Percentiles rank a stretch among this genome's conserved stretches.
Evolutionary conservation across 2,329 filamentous ascomycete genomes (phyloP).

Genomic region (Xylariaceae sp.): DNA sequence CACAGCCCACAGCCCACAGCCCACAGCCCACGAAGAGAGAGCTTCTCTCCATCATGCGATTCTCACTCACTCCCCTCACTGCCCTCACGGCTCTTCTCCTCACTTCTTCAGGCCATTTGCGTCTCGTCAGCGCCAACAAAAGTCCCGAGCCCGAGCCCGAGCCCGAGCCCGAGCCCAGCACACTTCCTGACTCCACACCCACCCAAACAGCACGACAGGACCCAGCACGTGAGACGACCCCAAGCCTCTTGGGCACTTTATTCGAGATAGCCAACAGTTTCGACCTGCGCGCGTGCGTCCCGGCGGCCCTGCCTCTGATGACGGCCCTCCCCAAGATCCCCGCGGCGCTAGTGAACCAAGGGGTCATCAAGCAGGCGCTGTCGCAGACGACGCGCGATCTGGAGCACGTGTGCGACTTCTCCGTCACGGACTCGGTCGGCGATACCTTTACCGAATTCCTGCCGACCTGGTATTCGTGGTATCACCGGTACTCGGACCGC

Average conservation of each 20-base stretch:
- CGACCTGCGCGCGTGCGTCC: constrained; percentile 20
- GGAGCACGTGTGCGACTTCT: constrained; percentile 24
- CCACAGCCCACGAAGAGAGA: background rate
- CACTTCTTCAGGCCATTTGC: background rate
- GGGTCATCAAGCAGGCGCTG: constrained; percentile 23
- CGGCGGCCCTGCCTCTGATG: constrained; percentile 21
- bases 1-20: background rate
- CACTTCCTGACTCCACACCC: constrained; percentile 5
- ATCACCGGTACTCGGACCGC: constrained; percentile 16
- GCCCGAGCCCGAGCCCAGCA: constrained; percentile 15
- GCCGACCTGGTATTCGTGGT: constrained; percentile 26
- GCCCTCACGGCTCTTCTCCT: constrained; percentile 11
- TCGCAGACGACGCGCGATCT: constrained; percentile 24
- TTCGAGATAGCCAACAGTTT: constrained; percentile 19
- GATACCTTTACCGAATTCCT: constrained; percentile 22
- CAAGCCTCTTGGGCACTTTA: constrained; percentile 15
- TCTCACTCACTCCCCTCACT: constrained; percentile 3
- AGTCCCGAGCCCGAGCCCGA: constrained; percentile 13
- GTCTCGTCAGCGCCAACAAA: constrained; percentile 6
- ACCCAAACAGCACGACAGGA: constrained; percentile 7
- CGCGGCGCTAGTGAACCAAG: constrained; percentile 17
- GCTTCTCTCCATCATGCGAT: constrained; percentile 6
- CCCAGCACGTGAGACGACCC: constrained; percentile 12
- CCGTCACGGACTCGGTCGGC: constrained; percentile 22
- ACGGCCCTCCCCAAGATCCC: constrained; percentile 23